These are phyloP conservation scores for Curvularia sp. DNA, from an alignment of 2,329 filamentous ascomycete species.

Conservation along the genomic window DNA sequence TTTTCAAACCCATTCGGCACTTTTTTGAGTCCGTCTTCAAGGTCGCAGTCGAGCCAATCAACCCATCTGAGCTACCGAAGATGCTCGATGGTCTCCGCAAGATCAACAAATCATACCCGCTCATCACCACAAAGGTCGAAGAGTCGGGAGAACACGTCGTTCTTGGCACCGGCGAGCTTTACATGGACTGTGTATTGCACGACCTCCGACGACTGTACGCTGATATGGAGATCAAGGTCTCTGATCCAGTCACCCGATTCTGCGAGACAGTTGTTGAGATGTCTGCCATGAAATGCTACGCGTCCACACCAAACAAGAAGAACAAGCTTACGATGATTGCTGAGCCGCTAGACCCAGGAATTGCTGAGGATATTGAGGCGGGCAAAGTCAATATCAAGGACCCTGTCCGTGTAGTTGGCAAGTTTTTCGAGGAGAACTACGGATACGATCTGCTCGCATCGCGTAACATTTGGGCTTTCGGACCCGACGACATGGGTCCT, in stretches of 20 bases:
- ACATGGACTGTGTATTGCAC: conserved; percentile 98
- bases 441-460: conserved; percentile 95
- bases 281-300: conserved; percentile 97
- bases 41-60: conserved; percentile 96
- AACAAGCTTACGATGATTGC: conserved; percentile 99
- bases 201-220: conserved; percentile 92
- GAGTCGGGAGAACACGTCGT: conserved; percentile 97
- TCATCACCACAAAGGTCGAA: conserved; percentile 96
- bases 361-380: conserved; percentile 91
- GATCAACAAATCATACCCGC: conserved; percentile 96
- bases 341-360: conserved; percentile 92
- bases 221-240: conserved; percentile 99
- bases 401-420: conserved; percentile 88
- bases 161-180: conserved; percentile 94
- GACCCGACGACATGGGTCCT: conserved; percentile 90
- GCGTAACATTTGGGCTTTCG: conserved; percentile 97
- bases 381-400: conserved; percentile 91
- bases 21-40: conserved; percentile 98
- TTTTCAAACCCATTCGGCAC: conserved; percentile 90
- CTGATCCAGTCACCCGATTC: conserved; percentile 95
- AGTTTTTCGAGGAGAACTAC: conserved; percentile 96
- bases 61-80: conserved; percentile 95
- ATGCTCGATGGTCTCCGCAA: conserved; percentile 97
- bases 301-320: conserved; percentile 97
- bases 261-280: conserved; percentile 98